Conservation (phyloP, 805 yeast species). For the Saccharomycopsis oosterbeekiorum region DNA sequence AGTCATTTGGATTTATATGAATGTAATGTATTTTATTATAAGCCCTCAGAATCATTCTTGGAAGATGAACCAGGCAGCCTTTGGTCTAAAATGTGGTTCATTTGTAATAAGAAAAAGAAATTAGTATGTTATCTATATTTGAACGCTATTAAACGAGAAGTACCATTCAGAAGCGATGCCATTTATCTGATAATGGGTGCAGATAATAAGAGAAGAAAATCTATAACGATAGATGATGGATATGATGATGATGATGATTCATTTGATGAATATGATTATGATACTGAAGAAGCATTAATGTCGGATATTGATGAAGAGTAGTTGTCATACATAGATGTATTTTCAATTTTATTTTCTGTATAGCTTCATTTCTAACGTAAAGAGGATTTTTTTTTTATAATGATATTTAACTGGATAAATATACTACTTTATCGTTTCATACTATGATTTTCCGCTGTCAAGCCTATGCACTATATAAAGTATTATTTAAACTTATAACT, state of each 20-base stretch:
- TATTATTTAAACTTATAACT: too few relatives aligned
- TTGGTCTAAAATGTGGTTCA: conserved; percentile 84
- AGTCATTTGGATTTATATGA: conserved; percentile 63
- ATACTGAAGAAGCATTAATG: conserved; percentile 16
- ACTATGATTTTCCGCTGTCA: too few relatives aligned
- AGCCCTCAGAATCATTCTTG: conserved; percentile 45
- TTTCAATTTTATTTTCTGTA: neutral
- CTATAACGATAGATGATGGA: conserved; percentile 15
- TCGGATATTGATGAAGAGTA: conserved; percentile 18
- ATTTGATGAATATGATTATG: conserved; percentile 6
- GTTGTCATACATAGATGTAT: too few relatives aligned
- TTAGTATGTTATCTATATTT: conserved; percentile 82
- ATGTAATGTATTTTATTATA: conserved; percentile 28
- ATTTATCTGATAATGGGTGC: neutral
- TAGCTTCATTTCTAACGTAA: neutral
- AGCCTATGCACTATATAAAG: too few relatives aligned
- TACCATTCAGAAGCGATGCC: conserved; percentile 15
- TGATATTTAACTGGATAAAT: too few relatives aligned
- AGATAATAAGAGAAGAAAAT: conserved; percentile 11
- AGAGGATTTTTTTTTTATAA: neutral
- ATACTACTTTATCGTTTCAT: too few relatives aligned
- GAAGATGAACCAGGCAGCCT: conserved; percentile 54
- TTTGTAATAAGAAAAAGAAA: conserved; percentile 83
- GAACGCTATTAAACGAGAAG: conserved; percentile 32
- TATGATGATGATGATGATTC: conserved; percentile 12